Evolutionary conservation across 2,329 filamentous ascomycete genomes (phyloP), one percentile per base, ranked within the genome.

Genomic region (Myriangium duriaei): DNA sequence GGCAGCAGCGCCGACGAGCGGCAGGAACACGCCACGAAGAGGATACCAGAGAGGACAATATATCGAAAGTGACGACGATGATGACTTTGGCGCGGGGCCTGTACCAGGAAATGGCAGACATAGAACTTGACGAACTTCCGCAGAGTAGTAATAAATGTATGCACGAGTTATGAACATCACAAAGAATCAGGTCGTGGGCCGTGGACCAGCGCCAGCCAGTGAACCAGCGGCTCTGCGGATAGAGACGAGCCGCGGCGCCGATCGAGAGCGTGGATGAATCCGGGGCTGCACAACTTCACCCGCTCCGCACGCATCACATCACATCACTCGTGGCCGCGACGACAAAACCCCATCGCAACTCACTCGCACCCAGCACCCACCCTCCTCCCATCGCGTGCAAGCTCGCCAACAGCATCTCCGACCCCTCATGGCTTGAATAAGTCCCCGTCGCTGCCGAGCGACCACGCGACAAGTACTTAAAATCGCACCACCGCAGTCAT

Each of bases 401-500:
- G n/a, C n/a, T n/a, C n/a, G n/a, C n/a, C n/a, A n/a, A n/a, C n/a
- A n/a, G n/a, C n/a, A n/a, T n/a, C n/a, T n/a, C n/a, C n/a, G n/a
- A n/a, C n/a, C n/a, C n/a, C 21, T 14, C 17, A 39, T 39, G 36
- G 30, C 30, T 17, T 39, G n/a, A 26, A 9, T 4, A 17, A 5
- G 16, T 12, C 5, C 12, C 12, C 36, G 11, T 4, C 3, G 14
- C 5, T 12, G 4, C 4, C 15, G 13, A 29, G 36, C 29, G 30
- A 5, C 18, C 18, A 18, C 30, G 36, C 36, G 36, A 33, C 36
- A 15, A 11, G 30, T 32, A 18, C 39, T 26, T 19, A 21, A 11
- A 19, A 37, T 16, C 21, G 12, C 14, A 13, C 16, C 33, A 10
- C 11, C 16, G 36, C 36, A 32, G 47, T 31, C 41, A 58, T 57